phyloP scores from a whole-genome alignment of 805 yeast species.

The Wickerhamiella sergipiensis region DNA sequence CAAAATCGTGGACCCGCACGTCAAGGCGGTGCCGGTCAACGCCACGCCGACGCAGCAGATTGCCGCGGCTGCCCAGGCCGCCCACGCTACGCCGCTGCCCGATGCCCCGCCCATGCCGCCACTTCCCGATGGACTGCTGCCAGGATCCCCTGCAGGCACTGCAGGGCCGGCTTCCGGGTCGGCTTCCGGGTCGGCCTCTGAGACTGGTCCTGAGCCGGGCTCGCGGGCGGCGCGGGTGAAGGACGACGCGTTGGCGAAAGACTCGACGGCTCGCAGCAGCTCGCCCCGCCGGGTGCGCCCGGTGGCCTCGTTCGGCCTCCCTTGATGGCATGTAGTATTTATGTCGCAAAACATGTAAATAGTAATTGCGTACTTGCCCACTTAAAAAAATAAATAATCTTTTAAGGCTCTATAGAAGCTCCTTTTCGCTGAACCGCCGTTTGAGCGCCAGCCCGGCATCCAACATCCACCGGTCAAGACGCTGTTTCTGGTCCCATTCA shows the following conservation, averaged over 20 bases:
- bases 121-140: neutral
- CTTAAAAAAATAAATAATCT: no score
- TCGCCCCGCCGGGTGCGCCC: neutral
- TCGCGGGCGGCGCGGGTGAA: no score
- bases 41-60: neutral
- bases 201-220: no score
- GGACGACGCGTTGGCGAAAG: neutral
- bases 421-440: conserved; percentile 1
- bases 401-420: conserved; percentile 4
- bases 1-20: conserved; percentile 19
- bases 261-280: neutral
- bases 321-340: neutral
- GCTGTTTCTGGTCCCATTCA: conserved; percentile 11
- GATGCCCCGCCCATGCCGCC: neutral
- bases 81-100: neutral
- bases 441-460: conserved; percentile 10
- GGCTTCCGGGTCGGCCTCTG: no score
- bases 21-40: conserved; percentile 13
- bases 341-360: neutral
- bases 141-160: no score
- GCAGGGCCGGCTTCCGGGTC: no score
- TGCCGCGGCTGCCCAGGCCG: neutral
- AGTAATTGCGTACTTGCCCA: neutral
- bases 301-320: neutral
- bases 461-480: conserved; percentile 12